Evolutionary conservation across 2,329 filamentous ascomycete genomes (phyloP).

Genomic region (Sporothrix phasma): DNA sequence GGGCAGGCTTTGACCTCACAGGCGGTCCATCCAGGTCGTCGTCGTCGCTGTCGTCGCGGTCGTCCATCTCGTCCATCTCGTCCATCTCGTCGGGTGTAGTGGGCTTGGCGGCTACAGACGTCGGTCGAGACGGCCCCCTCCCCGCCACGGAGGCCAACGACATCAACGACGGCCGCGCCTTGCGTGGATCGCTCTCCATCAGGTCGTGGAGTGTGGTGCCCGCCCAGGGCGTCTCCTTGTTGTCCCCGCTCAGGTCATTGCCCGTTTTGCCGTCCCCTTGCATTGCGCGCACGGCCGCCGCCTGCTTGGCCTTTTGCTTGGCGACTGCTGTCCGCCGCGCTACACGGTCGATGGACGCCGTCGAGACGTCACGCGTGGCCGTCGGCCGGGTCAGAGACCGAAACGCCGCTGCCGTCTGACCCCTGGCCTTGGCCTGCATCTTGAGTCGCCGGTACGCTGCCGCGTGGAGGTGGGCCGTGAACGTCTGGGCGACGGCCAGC

Average conservation of each 20-base stretch:
- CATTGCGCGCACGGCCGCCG: constrained; percentile 19
- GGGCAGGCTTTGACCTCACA: no score
- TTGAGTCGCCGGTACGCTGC: constrained; percentile 56
- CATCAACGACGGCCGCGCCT: constrained; percentile 20
- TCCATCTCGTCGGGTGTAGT: neutral
- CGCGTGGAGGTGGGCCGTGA: constrained; percentile 67
- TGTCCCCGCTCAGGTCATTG: constrained; percentile 24
- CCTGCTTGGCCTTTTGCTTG: constrained; percentile 31
- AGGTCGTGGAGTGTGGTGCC: constrained; percentile 33
- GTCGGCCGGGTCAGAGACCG: constrained; percentile 43
- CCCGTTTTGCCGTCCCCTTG: neutral
- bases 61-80: neutral
- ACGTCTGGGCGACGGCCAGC: constrained; percentile 53
- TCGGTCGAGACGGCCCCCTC: neutral
- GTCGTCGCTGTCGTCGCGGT: constrained; percentile 9
- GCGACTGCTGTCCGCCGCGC: constrained; percentile 26
- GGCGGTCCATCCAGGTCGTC: constrained; percentile 17
- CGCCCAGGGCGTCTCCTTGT: constrained; percentile 26
- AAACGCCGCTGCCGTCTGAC: constrained; percentile 44
- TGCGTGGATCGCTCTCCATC: constrained; percentile 30
- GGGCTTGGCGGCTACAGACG: neutral
- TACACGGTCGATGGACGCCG: constrained; percentile 26
- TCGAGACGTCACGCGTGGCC: constrained; percentile 23
- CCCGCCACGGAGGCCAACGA: neutral
- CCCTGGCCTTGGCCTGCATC: constrained; percentile 28